Base-by-base conservation (phyloP, 2,329 filamentous ascomycete species). In the Pseudocercospora fijiensis region DNA sequence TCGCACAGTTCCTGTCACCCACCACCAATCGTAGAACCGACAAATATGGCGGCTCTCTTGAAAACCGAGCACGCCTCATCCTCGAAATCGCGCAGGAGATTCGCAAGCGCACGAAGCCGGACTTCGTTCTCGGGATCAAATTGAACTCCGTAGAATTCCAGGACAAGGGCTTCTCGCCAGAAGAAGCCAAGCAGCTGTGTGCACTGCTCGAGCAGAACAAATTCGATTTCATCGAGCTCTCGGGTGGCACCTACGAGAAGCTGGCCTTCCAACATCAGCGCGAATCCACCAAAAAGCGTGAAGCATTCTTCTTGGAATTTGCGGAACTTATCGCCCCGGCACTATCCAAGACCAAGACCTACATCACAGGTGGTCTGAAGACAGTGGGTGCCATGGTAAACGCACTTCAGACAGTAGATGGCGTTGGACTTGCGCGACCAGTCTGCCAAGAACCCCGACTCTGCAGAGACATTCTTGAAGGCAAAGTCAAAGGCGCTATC, bases 201-300 rank as follows among this genome's bases (percentile, higher is more conserved):
- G 51, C 68, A 51, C 52, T 71, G 62, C 68, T 86, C 1, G 83
- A 86, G 71, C 71, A 77, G 55, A 79, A 82, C 63, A 74, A 73
- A 7, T 84, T 86, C 58, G 80, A 85, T 72, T 84, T 85, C 67
- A 84, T 87, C 11, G 85, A 88, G 75, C 78, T 88, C 0, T 83
- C 79, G 0, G 86, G 86, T 11, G 86, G 86, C 7, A 88, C 85
- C 0, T 87, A 86, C 69, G 82, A 88, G 74, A 74, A 77, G 18
- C 71, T 84, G 0, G 83, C 79, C 0, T 85, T 86, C 65, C 69
- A 68, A 2, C 82, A 85, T 71, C 78, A 81, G 74, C 77, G 80
- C 56, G 85, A 87, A 49, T 82, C 78, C 16, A 86, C 84, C 11
- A 79, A 79, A 73, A 82, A 83, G 75, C 70, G 75, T 3, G 73